Base-by-base conservation (phyloP, 148 eudicot species). In the Pouteria glomerata region DNA sequence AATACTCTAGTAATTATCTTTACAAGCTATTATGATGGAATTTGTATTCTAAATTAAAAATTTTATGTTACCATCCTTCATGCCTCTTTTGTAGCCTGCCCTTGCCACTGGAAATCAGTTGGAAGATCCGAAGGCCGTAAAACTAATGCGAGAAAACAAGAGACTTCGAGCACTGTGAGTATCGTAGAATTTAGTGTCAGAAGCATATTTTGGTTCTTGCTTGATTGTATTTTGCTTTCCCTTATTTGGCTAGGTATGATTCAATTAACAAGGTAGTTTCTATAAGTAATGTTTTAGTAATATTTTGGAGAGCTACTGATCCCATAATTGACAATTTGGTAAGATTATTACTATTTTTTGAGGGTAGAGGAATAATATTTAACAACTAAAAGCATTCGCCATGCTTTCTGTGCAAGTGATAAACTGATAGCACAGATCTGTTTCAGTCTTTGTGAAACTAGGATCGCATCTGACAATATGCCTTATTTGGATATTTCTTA, bases 121-220 rank as follows among this genome's bases (percentile, higher is more conserved):
- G 61, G 64, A 73, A 50, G 77, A 71, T 71, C 73, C 69, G 24
- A 82, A 77, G 73, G 74, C 72, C 15, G 30, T 57, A 24, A 74
- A 41, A 30, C 42, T 84, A 64, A 71, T 82, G 69, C 81, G 79
- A 68, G 84, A 82, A 58, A 84, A 86, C 73, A 73, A 69, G 74
- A 80, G 70, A 53, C 90, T 89, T 51, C 82, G 24, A 53, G 79
- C 70, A 62, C 75, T 69, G 93, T 89, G 64, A 89, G 90, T 86
- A 33, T 24, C 53, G 23, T 57, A 56, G 14, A 24, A n/a, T 55
- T 71, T 19, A 63, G 26, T n/a, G 51, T 31, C 21, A 12, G 18
- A 39, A 48, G 56, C 23, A 14, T 30, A 21, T 37, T 35, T 44
- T 53, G 41, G 24, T 15, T 39, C 45, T 34, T 68, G 71, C 45